Percentiles rank a stretch among this genome's conserved stretches.
These are phyloP conservation scores for Fusarium solani-melongenae DNA, from an alignment of 2,329 filamentous ascomycete species.

Conservation along the genomic window DNA sequence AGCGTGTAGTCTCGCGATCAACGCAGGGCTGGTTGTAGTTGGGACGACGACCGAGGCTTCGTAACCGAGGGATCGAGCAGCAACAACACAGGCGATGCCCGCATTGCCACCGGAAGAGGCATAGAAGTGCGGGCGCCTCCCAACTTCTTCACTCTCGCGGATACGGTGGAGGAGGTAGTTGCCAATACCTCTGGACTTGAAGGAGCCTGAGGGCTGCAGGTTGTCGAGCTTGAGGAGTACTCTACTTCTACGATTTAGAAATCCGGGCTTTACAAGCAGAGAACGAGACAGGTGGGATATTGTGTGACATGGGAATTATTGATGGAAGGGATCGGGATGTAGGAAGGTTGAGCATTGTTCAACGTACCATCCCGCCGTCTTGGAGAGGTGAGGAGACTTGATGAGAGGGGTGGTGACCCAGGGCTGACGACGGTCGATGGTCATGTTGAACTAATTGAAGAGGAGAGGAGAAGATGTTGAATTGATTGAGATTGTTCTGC, in stretches of 20 bases:
- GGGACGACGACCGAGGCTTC: slow-evolving; percentile 80
- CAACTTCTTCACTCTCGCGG: slow-evolving; percentile 36
- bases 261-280: slow-evolving; percentile 3
- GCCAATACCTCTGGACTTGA: slow-evolving; percentile 84
- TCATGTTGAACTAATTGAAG: slow-evolving; percentile 14
- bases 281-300: neutral
- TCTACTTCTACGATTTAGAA: slow-evolving; percentile 59
- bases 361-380: slow-evolving; percentile 73
- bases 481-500: neutral
- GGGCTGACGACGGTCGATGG: slow-evolving; percentile 28
- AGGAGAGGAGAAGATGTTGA: neutral
- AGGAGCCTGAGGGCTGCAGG: slow-evolving; percentile 83
- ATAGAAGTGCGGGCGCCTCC: slow-evolving; percentile 69
- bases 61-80: slow-evolving; percentile 69
- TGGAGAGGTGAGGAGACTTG: slow-evolving; percentile 61
- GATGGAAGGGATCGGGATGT: neutral
- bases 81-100: slow-evolving; percentile 81
- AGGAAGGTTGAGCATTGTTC: neutral
- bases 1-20: slow-evolving; percentile 74
- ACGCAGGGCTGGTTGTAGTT: slow-evolving; percentile 69
- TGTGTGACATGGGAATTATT: neutral
- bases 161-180: slow-evolving; percentile 70
- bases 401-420: slow-evolving; percentile 33
- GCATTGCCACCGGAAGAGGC: slow-evolving; percentile 82
- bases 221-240: slow-evolving; percentile 87